These are phyloP conservation scores for Fraxinus excelsior DNA, from an alignment of 257 asterid genomes.

Conservation along the genomic window DNA sequence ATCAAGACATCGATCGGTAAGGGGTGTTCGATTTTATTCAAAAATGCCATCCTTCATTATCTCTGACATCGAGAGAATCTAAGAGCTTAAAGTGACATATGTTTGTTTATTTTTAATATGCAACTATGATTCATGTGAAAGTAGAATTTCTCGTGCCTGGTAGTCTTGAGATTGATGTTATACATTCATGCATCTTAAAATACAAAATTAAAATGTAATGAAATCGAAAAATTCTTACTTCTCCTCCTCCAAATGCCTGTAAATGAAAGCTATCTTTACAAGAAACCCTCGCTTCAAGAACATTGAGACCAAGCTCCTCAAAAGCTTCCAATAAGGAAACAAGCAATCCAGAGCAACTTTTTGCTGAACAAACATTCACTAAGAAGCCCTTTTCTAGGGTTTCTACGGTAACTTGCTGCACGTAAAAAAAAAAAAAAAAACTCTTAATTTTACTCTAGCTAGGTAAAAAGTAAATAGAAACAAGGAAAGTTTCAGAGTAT, in stretches of 20 bases:
- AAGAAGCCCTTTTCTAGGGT: constrained; percentile 79
- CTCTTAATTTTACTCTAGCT: background rate
- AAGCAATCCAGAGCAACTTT: constrained; percentile 75
- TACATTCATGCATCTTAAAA: background rate
- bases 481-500: background rate
- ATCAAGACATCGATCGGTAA: background rate
- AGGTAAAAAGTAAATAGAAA: background rate
- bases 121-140: background rate
- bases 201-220: background rate
- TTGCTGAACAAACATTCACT: constrained; percentile 63
- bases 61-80: too few species aligned
- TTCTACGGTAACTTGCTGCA: constrained; percentile 75
- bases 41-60: background rate
- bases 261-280: constrained; percentile 68
- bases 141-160: background rate
- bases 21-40: background rate
- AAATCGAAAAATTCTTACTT: constrained; percentile 41
- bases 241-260: constrained; percentile 87
- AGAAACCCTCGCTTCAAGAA: constrained; percentile 91
- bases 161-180: background rate
- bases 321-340: constrained; percentile 66
- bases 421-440: background rate
- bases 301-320: constrained; percentile 76
- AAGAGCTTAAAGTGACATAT: too few species aligned
- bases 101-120: too few species aligned